phyloP scores from a whole-genome alignment of 768 basidiomycete genomes.

The Fomitopsis pulvina region DNA sequence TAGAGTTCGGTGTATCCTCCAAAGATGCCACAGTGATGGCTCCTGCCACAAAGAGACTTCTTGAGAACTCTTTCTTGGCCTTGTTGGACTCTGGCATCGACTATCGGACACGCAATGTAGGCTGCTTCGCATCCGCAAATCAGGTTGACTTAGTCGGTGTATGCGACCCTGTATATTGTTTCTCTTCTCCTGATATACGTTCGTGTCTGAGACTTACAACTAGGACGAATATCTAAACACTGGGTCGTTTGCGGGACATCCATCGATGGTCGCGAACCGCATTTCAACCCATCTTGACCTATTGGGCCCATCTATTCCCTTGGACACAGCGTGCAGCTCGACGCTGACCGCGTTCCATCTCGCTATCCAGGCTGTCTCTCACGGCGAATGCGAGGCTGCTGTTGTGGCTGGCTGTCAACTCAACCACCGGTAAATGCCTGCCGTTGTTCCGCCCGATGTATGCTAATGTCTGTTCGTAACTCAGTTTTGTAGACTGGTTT shows the following conservation, averaged over 20 bases:
- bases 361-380: slow-evolving; percentile 36
- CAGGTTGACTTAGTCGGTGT: slow-evolving; percentile 18
- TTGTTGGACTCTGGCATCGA: slow-evolving; percentile 45
- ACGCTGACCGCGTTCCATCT: slow-evolving; percentile 40
- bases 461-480: not conserved
- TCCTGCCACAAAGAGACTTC: slow-evolving; percentile 27
- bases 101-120: slow-evolving; percentile 36
- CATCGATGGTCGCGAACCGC: slow-evolving; percentile 33
- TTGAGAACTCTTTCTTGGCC: slow-evolving; percentile 35
- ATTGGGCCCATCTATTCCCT: slow-evolving; percentile 41
- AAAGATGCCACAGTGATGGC: slow-evolving; percentile 32
- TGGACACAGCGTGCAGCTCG: slow-evolving; percentile 47
- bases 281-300: slow-evolving; percentile 36
- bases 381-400: slow-evolving; percentile 42
- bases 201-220: not conserved
- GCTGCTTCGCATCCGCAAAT: slow-evolving; percentile 33
- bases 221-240: slow-evolving; percentile 29
- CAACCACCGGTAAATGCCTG: slow-evolving; percentile 28
- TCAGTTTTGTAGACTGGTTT: slow-evolving; percentile 30
- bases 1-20: slow-evolving; percentile 33
- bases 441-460: not conserved
- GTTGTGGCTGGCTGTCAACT: slow-evolving; percentile 39
- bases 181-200: not conserved
- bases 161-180: slow-evolving; percentile 21
- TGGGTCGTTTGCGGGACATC: slow-evolving; percentile 28